Percentiles rank a stretch among this genome's conserved stretches.
These are phyloP conservation scores for Metschnikowia anglica DNA, from an alignment of 805 yeast genomes.

Conservation along the genomic window DNA sequence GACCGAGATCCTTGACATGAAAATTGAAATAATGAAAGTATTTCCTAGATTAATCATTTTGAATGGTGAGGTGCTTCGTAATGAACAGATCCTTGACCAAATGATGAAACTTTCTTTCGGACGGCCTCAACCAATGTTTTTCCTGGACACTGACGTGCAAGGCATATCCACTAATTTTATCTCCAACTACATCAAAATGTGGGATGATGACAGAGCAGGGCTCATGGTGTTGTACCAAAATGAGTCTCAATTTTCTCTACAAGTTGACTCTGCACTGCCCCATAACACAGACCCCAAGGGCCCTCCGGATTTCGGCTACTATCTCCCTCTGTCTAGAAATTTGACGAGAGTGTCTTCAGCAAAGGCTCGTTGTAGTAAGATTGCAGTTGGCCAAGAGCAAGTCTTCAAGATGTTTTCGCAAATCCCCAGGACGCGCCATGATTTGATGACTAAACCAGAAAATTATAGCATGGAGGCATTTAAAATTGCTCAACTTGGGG, in stretches of 20 bases:
- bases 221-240: slow-evolving; percentile 72
- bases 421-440: slow-evolving; percentile 79
- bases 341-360: slow-evolving; percentile 58
- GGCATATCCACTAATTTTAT: slow-evolving; percentile 73
- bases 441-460: slow-evolving; percentile 58
- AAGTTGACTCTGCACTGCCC: slow-evolving; percentile 73
- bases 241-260: slow-evolving; percentile 81
- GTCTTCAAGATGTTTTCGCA: slow-evolving; percentile 61
- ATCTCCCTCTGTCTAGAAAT: slow-evolving; percentile 75
- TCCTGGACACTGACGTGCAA: slow-evolving; percentile 74
- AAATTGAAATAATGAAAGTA: slow-evolving; percentile 58
- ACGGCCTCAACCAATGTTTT: slow-evolving; percentile 64
- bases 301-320: slow-evolving; percentile 57
- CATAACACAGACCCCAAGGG: slow-evolving; percentile 29
- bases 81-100: slow-evolving; percentile 56
- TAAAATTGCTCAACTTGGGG: slow-evolving; percentile 68
- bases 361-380: slow-evolving; percentile 54
- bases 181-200: slow-evolving; percentile 67
- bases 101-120: slow-evolving; percentile 57
- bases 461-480: slow-evolving; percentile 76
- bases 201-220: slow-evolving; percentile 79
- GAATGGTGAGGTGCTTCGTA: slow-evolving; percentile 77
- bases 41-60: slow-evolving; percentile 82
- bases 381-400: slow-evolving; percentile 67
- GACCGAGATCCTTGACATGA: slow-evolving; percentile 41